Base-by-base conservation (phyloP, 1,284 basidiomycete species). In the Trichosporon sp. region DNA sequence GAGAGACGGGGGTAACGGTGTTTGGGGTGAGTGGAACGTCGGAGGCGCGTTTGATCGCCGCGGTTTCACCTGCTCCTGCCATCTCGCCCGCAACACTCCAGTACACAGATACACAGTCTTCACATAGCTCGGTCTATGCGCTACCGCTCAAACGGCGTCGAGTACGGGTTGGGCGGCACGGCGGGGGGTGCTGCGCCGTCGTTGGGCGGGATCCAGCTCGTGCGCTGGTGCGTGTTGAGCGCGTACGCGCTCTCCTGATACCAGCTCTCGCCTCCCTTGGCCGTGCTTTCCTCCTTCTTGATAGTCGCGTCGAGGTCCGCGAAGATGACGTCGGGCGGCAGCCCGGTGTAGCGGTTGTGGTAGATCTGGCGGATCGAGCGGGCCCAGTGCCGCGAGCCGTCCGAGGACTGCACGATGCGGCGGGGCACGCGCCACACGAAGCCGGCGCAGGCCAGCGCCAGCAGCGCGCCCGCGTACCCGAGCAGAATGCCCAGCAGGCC, bases 211-310 rank as follows among this genome's bases (percentile, higher is more conserved):
- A 60, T 32, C 56, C 56, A 60, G 18, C 18, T 60, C 27, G 56
- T 60, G 3, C 56, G 21, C 56, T 60, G 27, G 27, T 60, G 56
- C 29, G 56, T 60, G 56, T 60, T 29, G 6, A 60, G 56, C 12
- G 27, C 56, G 18, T 60, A 60, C 29, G 56, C 56, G 56, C 56
- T 60, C 18, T 60, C 56, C 56, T 60, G 56, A n/a, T 60, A 60
- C 56, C 56, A 60, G 56, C 56, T 60, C 15, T 60, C 56, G 15
- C 56, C 27, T 2, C 47, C 47, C 47, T 13, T 51, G n/a, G n/a
- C n/a, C n/a, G n/a, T n/a, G 38, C 38, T n/a, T 15, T 18, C n/a
- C 15, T 51, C 47, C 47, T 11, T 51, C 47, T 51, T 51, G 18
- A 13, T 29, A 1, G 15, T 7, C 2, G 15, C 29, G 15, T 29